phyloP scores from a whole-genome alignment of 2,329 filamentous ascomycete genomes.

The Diaporthe ampelina region DNA sequence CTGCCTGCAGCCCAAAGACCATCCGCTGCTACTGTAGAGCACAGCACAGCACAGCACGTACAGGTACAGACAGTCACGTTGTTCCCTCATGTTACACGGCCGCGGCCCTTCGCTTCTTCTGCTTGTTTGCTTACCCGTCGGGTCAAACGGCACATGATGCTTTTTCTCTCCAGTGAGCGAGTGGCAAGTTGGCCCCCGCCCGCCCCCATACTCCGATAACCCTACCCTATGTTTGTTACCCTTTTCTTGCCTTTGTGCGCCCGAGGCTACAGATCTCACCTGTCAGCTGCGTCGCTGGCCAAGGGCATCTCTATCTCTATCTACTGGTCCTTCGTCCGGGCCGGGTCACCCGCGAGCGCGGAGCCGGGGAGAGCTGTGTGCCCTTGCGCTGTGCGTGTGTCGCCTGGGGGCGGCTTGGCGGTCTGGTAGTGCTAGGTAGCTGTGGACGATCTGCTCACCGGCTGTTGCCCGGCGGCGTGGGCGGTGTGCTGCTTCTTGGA shows the following conservation, averaged over 20 bases:
- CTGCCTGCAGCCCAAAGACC: background rate
- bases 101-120: background rate
- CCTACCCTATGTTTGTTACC: too few relatives aligned
- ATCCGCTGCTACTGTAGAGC: too few relatives aligned
- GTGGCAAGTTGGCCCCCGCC: background rate
- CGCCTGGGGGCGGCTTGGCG: background rate
- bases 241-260: background rate
- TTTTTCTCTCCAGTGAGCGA: background rate
- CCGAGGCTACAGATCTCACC: conserved; percentile 4
- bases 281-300: background rate
- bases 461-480: background rate
- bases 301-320: background rate
- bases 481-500: background rate
- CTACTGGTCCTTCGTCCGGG: too few relatives aligned
- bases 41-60: background rate
- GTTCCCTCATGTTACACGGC: conserved; percentile 19
- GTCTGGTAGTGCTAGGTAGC: background rate
- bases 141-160: conserved; percentile 15
- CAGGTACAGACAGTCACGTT: background rate
- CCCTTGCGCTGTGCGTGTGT: background rate
- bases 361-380: background rate
- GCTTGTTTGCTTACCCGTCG: conserved; percentile 17
- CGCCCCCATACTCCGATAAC: too few relatives aligned
- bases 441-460: background rate
- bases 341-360: background rate